These are phyloP conservation scores for Lepiota venenata DNA, from an alignment of 768 basidiomycete species.

Conservation along the genomic window DNA sequence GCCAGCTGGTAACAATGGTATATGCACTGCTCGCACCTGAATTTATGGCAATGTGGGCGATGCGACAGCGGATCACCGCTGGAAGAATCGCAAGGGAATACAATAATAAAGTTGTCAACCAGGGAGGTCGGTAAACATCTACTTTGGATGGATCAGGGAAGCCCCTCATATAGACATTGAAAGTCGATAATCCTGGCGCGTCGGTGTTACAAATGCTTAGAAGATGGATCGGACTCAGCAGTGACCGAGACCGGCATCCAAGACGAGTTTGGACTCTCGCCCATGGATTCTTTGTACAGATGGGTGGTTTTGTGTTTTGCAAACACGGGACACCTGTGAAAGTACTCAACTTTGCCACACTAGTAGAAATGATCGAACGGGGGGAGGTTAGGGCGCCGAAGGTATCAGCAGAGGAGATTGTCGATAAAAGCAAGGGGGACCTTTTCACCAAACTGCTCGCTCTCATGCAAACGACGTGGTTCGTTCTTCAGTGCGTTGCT, in stretches of 20 bases:
- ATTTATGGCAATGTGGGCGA: constrained; percentile 7
- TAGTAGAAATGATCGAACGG: background rate
- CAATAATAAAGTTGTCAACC: background rate
- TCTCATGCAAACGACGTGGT: constrained; percentile 10
- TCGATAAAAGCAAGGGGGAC: constrained; percentile 14
- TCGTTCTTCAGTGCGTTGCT: constrained; percentile 7
- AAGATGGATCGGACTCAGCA: too few species aligned
- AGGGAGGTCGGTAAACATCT: too few species aligned
- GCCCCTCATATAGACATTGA: too few species aligned
- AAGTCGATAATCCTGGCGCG: too few species aligned
- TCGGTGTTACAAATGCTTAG: background rate
- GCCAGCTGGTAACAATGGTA: background rate
- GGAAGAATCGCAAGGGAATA: background rate
- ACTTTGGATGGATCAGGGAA: too few species aligned
- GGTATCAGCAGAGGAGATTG: constrained; percentile 2
- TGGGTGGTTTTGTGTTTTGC: constrained; percentile 12
- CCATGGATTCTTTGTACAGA: constrained; percentile 13
- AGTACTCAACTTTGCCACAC: constrained; percentile 1
- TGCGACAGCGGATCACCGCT: constrained; percentile 4
- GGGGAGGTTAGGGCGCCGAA: background rate
- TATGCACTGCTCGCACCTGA: constrained; percentile 5
- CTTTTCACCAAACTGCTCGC: constrained; percentile 7
- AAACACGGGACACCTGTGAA: background rate
- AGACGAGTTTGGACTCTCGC: constrained; percentile 14
- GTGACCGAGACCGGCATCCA: background rate